Evolutionary conservation across 495 filamentous ascomycete species (phyloP), one percentile per base, ranked within the genome.

Genomic region (Penicillium pulvis): DNA sequence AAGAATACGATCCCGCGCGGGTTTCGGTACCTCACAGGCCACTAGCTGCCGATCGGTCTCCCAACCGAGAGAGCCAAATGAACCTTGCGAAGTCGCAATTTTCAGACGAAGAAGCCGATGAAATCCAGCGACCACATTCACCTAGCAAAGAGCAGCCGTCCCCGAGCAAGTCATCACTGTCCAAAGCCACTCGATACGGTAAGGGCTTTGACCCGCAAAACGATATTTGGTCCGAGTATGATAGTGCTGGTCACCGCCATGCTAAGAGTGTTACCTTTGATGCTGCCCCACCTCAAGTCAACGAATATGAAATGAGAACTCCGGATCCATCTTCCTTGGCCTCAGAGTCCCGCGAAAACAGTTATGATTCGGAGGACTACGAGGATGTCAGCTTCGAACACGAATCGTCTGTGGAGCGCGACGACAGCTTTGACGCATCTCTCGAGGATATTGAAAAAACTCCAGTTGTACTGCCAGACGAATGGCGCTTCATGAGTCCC

Each of bases 201-300:
- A 66, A 65, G 31, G 84, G 83, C 55, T 92, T 89, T 58, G 87
- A 93, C 67, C 83, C 82, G 4, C 87, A 90, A 67, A 85, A 75
- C 57, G 83, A 81, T 19, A 84, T 84, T n/a, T 90, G 88, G 81
- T 86, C 87, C n/a, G 87, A 70, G 20, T 61, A 68, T 52, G 67
- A 90, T 35, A 77, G 78, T 1, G 84, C 87, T 36, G 77, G 81
- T 1, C 87, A 89, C 68, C 87, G 92, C 36, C 90, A 96, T 74
- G 86, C 90, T 0, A 98, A 98, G 75, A 96, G 92, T 62, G 94
- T 98, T 28, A 98, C 91, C 2, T 98, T 97, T 66, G 93, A 97
- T 78, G 87, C 86, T 28, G 94, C 91, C 0, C 93, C 94, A 23
- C 95, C 94, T 30, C 89, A 94, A 70, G 80, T 98, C 53, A 96